Evolutionary conservation across 208 protist species (phyloP), one percentile per base, ranked within the genome.

Genomic region (Acanthamoeba sp.): DNA sequence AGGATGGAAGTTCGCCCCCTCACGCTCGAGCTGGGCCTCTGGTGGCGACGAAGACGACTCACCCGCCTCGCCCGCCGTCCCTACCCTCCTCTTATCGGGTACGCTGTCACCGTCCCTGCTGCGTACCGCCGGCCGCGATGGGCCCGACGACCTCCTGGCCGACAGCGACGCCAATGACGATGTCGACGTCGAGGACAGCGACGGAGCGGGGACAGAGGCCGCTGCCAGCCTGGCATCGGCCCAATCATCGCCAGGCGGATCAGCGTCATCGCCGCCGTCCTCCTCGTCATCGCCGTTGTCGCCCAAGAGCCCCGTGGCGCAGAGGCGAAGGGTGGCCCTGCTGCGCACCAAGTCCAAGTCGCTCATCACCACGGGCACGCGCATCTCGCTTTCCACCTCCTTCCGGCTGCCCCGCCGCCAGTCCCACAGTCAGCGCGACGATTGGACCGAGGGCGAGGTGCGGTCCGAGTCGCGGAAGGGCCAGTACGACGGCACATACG

Each of bases 301-400:
- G 73, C 2, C 14, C 0, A 87, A 52, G 78, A 87, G 78, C 34
- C 78, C 78, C n/a, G 7, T n/a, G 14, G 10, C 78, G 14, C 78
- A 87, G 78, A n/a, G 42, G 45, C 78, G 78, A 18, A 4, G 78
- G 27, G 40, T 59, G 22, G 78, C n/a, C 38, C 38, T 87, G 29
- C 38, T 87, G 42, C 78, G 78, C 78, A 87, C 78, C 40, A 87
- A 87, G 78, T 87, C 78, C 45, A 87, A 87, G 78, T 87, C 78
- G 3, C 78, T 87, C 78, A 87, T 87, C n/a, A 38, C 78, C 20
- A 12, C 0, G 12, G 48, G 78, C 0, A 10, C 78, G 22, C 78
- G 78, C 7, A 87, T 87, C 40, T 59, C 78, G n/a, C 78, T 87
- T 45, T 42, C 78, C 45, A 59, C 40, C 34, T 87, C 78, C 78